Conservation (phyloP, 352 stramenopile species). For the Phytopythium helicoides region DNA sequence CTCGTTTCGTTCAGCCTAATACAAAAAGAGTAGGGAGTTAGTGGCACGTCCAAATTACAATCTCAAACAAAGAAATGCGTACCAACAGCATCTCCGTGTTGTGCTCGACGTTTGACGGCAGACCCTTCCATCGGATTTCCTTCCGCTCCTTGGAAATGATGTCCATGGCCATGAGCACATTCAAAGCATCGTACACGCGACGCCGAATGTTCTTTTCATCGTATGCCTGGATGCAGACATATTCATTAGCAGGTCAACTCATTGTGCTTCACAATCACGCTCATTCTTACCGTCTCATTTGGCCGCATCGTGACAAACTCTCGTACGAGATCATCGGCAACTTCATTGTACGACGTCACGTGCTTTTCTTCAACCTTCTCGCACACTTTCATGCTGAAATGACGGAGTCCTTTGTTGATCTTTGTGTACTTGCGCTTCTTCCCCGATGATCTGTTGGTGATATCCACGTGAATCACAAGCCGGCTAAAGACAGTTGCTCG, state of each 20-base stretch:
- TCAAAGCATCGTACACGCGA: conserved; percentile 96
- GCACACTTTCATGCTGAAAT: conserved; percentile 96
- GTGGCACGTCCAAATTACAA: neutral
- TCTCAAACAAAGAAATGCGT: conserved; percentile 2
- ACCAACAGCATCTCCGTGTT: conserved; percentile 88
- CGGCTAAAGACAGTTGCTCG: neutral
- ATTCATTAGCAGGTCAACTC: neutral
- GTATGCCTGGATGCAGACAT: conserved; percentile 52
- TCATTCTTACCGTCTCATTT: conserved; percentile 59
- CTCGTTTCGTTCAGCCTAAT: conserved; percentile 68
- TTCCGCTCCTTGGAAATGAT: conserved; percentile 98
- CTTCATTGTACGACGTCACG: conserved; percentile 95
- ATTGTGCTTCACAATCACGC: too few relatives aligned
- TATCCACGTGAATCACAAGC: too few relatives aligned
- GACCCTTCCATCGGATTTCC: conserved; percentile 86
- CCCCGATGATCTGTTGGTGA: conserved; percentile 43
- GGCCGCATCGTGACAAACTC: conserved; percentile 87
- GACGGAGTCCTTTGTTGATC: conserved; percentile 90
- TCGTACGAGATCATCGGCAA: conserved; percentile 91
- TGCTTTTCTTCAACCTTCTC: conserved; percentile 97
- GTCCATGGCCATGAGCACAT: conserved; percentile 98
- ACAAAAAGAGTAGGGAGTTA: neutral
- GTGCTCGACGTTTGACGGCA: conserved; percentile 78
- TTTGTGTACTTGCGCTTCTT: conserved; percentile 86
- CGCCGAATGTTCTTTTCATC: conserved; percentile 96